Conservation (phyloP, 1,284 basidiomycete genomes). For the Pseudozyma thailandica region DNA sequence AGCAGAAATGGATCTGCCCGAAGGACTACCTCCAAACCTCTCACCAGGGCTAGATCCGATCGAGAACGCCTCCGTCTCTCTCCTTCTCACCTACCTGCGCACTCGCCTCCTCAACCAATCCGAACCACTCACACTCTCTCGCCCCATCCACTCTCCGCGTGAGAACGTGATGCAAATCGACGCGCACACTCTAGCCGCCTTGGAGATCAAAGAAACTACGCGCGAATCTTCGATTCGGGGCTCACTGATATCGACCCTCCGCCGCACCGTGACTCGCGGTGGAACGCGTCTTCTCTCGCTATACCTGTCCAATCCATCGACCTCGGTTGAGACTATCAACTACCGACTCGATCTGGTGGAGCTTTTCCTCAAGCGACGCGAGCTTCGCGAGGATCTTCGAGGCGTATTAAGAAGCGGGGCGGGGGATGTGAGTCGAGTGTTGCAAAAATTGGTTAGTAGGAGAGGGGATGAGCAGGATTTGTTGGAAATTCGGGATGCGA, state of each 20-base stretch:
- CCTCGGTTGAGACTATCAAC: conserved; percentile 45
- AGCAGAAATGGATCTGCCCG: not conserved
- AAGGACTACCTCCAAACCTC: not conserved
- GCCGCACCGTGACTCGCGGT: conserved; percentile 63
- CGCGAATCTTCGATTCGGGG: conserved; percentile 57
- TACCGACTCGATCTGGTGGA: conserved; percentile 56
- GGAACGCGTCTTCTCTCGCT: conserved; percentile 60
- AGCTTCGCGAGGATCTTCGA: conserved; percentile 56
- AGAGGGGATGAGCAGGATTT: conserved; percentile 65
- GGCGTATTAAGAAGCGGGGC: conserved; percentile 36
- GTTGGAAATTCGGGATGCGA: conserved; percentile 62
- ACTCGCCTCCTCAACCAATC: conserved; percentile 55
- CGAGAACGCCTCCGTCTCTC: conserved; percentile 47
- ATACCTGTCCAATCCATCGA: conserved; percentile 63
- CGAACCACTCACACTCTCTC: conserved; percentile 12
- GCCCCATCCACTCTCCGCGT: conserved; percentile 14
- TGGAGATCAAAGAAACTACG: conserved; percentile 55
- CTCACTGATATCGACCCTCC: conserved; percentile 56
- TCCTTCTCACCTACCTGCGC: conserved; percentile 58
- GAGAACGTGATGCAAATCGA: conserved; percentile 60
- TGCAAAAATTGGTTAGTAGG: conserved; percentile 57
- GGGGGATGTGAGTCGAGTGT: conserved; percentile 59
- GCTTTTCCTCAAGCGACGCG: conserved; percentile 37
- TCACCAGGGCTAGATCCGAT: conserved; percentile 5
- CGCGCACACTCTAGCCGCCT: conserved; percentile 60